A percentile compares a stretch with the other conserved stretches of the same genome.
Conservation (phyloP, 495 filamentous ascomycete genomes). For the Aspergillus sclerotiicarbonarius region DNA sequence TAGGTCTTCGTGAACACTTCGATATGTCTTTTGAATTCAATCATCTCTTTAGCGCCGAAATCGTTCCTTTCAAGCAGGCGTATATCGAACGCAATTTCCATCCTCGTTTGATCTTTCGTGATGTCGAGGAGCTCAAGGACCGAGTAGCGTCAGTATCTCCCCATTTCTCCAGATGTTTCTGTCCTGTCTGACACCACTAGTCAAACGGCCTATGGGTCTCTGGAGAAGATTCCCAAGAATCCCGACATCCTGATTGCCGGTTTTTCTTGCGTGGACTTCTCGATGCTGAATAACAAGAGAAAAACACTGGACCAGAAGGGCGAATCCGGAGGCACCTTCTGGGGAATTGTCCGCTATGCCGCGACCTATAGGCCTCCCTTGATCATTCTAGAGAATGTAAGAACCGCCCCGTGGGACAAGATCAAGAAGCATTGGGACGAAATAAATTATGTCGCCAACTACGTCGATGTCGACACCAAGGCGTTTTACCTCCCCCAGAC, state of each 20-base stretch:
- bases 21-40: constrained; percentile 42
- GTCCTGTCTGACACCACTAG: constrained; percentile 36
- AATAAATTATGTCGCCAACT: constrained; percentile 54
- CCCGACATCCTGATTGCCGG: constrained; percentile 73
- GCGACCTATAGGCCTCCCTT: constrained; percentile 55
- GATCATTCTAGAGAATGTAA: constrained; percentile 75
- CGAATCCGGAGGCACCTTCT: constrained; percentile 70
- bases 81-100: constrained; percentile 77
- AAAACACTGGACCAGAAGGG: constrained; percentile 51
- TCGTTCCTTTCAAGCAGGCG: constrained; percentile 73
- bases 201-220: constrained; percentile 69
- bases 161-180: constrained; percentile 7
- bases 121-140: constrained; percentile 61
- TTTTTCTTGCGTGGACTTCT: constrained; percentile 76
- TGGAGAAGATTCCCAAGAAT: constrained; percentile 54
- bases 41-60: constrained; percentile 78
- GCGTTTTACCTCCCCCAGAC: constrained; percentile 80
- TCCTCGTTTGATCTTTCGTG: constrained; percentile 62
- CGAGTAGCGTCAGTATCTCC: constrained; percentile 53
- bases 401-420: constrained; percentile 58
- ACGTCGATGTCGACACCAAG: constrained; percentile 62
- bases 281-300: constrained; percentile 35
- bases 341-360: constrained; percentile 59
- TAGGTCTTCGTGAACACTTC: constrained; percentile 30
- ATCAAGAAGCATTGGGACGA: constrained; percentile 50